A percentile compares a stretch with the other conserved stretches of the same genome.
Conservation (phyloP, 179 eudicot species). For the Spinacia oleracea region DNA sequence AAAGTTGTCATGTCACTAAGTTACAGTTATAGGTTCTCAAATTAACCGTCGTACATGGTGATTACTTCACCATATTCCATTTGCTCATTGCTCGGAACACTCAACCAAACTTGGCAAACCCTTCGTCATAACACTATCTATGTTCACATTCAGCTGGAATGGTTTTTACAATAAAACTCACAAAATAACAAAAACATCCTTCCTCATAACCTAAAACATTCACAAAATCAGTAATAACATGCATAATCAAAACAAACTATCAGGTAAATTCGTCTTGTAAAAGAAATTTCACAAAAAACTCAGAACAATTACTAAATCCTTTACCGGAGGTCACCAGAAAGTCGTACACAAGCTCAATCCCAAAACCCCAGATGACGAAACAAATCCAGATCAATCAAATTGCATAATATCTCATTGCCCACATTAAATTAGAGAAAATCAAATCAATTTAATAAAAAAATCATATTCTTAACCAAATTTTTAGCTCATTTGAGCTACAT, state of each 20-base stretch:
- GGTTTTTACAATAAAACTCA: not conserved
- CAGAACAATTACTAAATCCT: not conserved
- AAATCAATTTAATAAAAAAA: not conserved
- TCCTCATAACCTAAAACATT: not conserved
- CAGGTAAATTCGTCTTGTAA: not conserved
- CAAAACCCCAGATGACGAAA: not conserved
- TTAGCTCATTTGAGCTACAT: not conserved
- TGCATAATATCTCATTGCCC: not conserved
- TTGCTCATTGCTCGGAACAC: not conserved
- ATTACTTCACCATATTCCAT: not conserved
- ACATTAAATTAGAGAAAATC: not conserved
- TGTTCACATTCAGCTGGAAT: not conserved
- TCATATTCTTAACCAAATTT: not conserved
- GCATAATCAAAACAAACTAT: not conserved
- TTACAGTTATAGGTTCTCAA: too few species aligned
- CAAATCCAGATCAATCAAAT: not conserved
- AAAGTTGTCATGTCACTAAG: too few species aligned
- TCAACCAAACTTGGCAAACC: not conserved
- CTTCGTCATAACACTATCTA: not conserved
- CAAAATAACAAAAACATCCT: not conserved
- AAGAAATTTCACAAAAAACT: not conserved
- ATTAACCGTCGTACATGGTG: too few species aligned
- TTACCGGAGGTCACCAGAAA: not conserved
- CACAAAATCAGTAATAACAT: not conserved
- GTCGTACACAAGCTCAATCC: slow-evolving; percentile 2